Evolutionary conservation across 768 basidiomycete species (phyloP).

Genomic region (Podaxis carcinomalis): DNA sequence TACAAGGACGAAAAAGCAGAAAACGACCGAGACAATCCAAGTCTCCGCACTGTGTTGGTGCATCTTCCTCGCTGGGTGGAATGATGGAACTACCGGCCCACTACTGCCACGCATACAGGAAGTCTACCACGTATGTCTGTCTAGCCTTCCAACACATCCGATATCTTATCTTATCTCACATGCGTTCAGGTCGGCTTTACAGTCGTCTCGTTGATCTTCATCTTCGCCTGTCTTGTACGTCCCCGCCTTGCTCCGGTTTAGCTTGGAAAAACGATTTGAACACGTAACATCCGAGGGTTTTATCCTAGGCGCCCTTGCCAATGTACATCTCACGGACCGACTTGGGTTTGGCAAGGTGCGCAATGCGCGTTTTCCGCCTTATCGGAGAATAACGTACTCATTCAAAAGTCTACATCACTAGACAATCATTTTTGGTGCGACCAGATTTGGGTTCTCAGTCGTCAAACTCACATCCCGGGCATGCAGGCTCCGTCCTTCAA

Average conservation of each 20-base stretch:
- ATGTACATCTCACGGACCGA: slow-evolving; percentile 32
- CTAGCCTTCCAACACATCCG: not conserved
- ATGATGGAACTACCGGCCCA: slow-evolving; percentile 72
- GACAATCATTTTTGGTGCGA: slow-evolving; percentile 13
- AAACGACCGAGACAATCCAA: slow-evolving; percentile 33
- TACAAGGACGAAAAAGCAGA: slow-evolving; percentile 20
- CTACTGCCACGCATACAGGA: slow-evolving; percentile 68
- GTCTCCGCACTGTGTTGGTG: slow-evolving; percentile 51
- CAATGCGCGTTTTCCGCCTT: not conserved
- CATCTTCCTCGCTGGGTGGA: slow-evolving; percentile 70
- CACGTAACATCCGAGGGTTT: slow-evolving; percentile 29
- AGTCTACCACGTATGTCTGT: slow-evolving; percentile 38
- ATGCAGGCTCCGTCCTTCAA: slow-evolving; percentile 47
- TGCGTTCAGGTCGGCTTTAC: slow-evolving; percentile 40
- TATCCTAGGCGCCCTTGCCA: slow-evolving; percentile 32
- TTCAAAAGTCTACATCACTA: not conserved
- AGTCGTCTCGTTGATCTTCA: slow-evolving; percentile 59
- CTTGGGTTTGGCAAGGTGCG: slow-evolving; percentile 41
- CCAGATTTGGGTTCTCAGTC: not conserved
- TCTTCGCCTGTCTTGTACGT: slow-evolving; percentile 34
- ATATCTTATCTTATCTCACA: not conserved
- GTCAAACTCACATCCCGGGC: not conserved
- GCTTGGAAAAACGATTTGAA: not conserved
- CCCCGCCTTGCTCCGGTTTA: not conserved
- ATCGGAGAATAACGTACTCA: not conserved